These are phyloP conservation scores for Cladosporium sp. DNA, from an alignment of 2,329 filamentous ascomycete genomes.

Conservation along the genomic window DNA sequence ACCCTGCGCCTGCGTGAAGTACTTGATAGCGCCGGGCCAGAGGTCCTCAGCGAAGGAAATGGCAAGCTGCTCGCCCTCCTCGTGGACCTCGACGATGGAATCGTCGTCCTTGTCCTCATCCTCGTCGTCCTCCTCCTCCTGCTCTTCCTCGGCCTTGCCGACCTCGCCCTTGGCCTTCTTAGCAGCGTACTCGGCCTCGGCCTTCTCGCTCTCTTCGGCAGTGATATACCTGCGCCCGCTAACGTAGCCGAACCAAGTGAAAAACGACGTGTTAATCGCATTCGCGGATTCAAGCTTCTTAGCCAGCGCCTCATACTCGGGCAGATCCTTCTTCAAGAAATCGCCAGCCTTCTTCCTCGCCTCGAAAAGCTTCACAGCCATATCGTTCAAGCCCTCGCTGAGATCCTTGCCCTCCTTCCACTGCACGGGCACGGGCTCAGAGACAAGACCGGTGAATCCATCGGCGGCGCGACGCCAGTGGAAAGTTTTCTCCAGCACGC, in stretches of 20 bases:
- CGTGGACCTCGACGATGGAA: conserved; percentile 76
- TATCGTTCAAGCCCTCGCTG: conserved; percentile 72
- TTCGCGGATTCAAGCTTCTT: conserved; percentile 46
- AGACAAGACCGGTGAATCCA: conserved; percentile 72
- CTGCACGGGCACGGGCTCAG: conserved; percentile 79
- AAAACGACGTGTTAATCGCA: conserved; percentile 63
- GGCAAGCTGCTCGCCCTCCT: conserved; percentile 78
- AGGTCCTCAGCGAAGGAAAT: conserved; percentile 79
- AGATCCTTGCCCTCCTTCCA: conserved; percentile 77
- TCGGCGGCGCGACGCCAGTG: conserved; percentile 69
- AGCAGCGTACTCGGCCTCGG: conserved; percentile 57
- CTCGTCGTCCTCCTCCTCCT: conserved; percentile 52
- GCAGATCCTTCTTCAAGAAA: conserved; percentile 41
- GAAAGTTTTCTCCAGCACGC: conserved; percentile 82
- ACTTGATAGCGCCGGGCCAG: conserved; percentile 82
- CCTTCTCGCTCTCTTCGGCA: conserved; percentile 65
- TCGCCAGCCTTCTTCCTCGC: conserved; percentile 51
- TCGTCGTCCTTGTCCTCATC: conserved; percentile 59
- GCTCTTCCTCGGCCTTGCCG: conserved; percentile 40
- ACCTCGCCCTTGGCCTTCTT: conserved; percentile 44
- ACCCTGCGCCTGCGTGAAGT: conserved; percentile 72
- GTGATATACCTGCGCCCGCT: conserved; percentile 60
- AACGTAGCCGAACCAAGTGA: conserved; percentile 78
- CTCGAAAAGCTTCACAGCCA: conserved; percentile 65
- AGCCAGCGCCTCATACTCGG: conserved; percentile 51